A percentile compares a stretch with the other conserved stretches of the same genome.
Evolutionary conservation across 345 rosid genomes (phyloP).

Genomic region (Anacardium occidentale): DNA sequence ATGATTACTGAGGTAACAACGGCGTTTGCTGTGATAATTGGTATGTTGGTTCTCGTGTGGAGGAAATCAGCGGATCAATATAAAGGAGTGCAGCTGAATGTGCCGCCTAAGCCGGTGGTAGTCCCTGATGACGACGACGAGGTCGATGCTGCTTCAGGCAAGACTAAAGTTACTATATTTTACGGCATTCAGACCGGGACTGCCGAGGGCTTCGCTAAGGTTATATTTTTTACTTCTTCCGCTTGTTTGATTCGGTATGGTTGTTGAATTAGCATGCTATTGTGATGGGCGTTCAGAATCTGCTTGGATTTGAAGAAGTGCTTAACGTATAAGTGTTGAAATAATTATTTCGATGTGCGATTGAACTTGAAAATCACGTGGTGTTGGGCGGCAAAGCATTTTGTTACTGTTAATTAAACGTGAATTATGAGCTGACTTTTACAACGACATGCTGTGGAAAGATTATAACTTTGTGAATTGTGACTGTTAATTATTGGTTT

Average conservation of each 20-base stretch:
- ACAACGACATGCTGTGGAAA: not conserved
- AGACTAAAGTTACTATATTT: conserved; percentile 60
- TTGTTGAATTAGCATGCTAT: not conserved
- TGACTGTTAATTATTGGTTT: not conserved
- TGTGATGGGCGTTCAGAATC: not conserved
- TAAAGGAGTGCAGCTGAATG: conserved; percentile 45
- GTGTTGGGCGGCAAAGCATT: not conserved
- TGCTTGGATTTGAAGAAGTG: too few species aligned
- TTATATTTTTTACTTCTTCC: conserved; percentile 2
- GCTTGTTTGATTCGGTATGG: not conserved
- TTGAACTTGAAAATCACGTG: too few species aligned
- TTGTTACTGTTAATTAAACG: not conserved
- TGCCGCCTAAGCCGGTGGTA: conserved; percentile 46
- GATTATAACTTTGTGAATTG: not conserved
- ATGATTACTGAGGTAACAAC: conserved; percentile 51
- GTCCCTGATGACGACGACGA: conserved; percentile 49
- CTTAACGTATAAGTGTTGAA: too few species aligned
- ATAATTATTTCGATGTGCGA: too few species aligned
- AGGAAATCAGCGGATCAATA: conserved; percentile 53
- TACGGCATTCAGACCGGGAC: conserved; percentile 87
- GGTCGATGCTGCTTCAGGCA: conserved; percentile 46
- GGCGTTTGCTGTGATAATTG: conserved; percentile 51
- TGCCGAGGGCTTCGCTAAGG: conserved; percentile 82
- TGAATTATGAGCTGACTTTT: not conserved
- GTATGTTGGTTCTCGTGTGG: conserved; percentile 53